Percentiles rank a stretch among this genome's conserved stretches.
These are phyloP conservation scores for Populus alba DNA, from an alignment of 345 rosid species.

Conservation along the genomic window DNA sequence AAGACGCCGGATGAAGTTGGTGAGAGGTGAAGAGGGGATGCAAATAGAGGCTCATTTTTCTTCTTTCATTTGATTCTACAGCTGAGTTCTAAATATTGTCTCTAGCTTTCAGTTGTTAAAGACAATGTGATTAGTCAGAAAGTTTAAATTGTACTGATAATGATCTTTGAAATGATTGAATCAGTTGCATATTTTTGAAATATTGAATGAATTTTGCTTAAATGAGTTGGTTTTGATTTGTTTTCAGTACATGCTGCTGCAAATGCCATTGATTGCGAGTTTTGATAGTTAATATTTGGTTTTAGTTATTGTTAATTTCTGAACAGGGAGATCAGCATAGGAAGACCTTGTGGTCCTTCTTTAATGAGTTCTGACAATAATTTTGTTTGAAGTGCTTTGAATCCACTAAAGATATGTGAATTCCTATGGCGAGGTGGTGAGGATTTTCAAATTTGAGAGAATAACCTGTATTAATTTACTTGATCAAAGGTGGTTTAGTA, in stretches of 20 bases:
- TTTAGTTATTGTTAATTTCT: not conserved
- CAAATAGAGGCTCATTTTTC: conserved; percentile 20
- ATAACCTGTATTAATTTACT: not conserved
- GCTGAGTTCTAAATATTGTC: not conserved
- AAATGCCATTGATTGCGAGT: not conserved
- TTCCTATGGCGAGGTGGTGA: not conserved
- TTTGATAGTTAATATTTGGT: not conserved
- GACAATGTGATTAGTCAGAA: not conserved
- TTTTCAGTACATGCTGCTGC: not conserved
- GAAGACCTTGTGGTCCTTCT: not conserved
- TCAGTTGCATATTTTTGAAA: not conserved
- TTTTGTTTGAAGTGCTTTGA: not conserved
- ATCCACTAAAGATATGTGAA: not conserved
- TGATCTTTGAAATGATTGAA: not conserved
- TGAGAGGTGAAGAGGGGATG: conserved; percentile 18
- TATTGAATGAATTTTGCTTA: not conserved
- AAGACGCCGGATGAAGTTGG: conserved; percentile 73
- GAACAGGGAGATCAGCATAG: not conserved
- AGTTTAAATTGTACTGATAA: not conserved
- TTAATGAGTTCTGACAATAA: not conserved
- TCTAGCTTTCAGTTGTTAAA: not conserved
- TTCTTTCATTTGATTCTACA: not conserved
- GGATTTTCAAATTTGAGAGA: not conserved
- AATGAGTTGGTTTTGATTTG: not conserved
- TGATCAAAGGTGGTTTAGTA: not conserved